Base-by-base conservation (phyloP, 345 rosid genomes). In the Iberis pinnata region DNA sequence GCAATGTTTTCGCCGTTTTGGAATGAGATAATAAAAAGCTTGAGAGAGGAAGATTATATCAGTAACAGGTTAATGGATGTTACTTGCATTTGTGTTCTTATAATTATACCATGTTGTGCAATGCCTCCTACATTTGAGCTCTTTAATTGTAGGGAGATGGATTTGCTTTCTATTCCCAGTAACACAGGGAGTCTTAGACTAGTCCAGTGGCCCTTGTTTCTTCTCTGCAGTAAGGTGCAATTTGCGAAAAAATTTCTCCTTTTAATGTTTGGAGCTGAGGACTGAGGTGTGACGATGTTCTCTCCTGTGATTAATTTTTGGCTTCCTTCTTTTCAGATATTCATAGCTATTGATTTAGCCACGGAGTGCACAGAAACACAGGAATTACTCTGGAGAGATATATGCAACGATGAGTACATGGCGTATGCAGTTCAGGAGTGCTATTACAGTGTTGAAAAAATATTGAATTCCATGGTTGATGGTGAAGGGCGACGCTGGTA, bases 141-240 rank as follows among this genome's bases (percentile, higher is more conserved):
- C 45, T 33, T 29, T 35, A 45, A 20, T 47, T 46, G 26, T 32
- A 92, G 98, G 80, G 98, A 92, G 76, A 85, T 78, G 96, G 98
- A 85, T 76, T 80, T 92, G 58, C 98, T 88, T 67, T 81, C 71
- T 39, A 74, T 83, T 70, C 98, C 98, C 43, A 83, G 95, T 83
- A 92, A 92, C 72, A 83, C 67, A 38, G 98, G 98, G 61, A 87
- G 86, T 64, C 78, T 92, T 63, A 69, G 76, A 75, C 78, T 92
- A 62, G 96, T 88, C 43, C 98, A 92, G 60, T 92, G 98, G 98
- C 98, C 98, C 58, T 74, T 92, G 80, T 92, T 92, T 78, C 93
- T 92, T 68, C 78, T 92, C 31, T 88, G 98, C 73, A 92, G 96
- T 67, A 92, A 92, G 96, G 98, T 92, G 41, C 31, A 52, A 26